A percentile compares a stretch with the other conserved stretches of the same genome.
Conservation (phyloP, 1,284 basidiomycete species). For the Sporisorium sorghi region DNA sequence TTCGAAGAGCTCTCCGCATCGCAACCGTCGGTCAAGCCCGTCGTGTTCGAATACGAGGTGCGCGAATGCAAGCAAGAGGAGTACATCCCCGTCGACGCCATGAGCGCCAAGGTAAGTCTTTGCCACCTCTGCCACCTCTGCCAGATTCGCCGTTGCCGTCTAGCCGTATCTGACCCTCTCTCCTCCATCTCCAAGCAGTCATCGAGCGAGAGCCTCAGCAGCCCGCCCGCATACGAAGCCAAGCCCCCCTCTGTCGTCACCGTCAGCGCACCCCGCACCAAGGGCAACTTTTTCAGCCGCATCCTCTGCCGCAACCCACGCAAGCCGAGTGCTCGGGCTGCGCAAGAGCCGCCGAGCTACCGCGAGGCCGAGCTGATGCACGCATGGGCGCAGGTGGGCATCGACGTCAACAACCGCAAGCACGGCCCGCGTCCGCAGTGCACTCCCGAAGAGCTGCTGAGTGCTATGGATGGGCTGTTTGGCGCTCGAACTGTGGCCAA, state of each 20-base stretch:
- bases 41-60: constrained; percentile 22
- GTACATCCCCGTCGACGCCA: constrained; percentile 8
- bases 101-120: constrained; percentile 17
- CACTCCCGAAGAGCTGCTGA: constrained; percentile 37
- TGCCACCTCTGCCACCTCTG: too few species aligned
- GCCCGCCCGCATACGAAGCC: constrained; percentile 28
- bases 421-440: constrained; percentile 42
- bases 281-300: constrained; percentile 26
- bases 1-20: constrained; percentile 19
- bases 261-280: constrained; percentile 1
- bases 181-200: constrained; percentile 8
- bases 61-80: constrained; percentile 15
- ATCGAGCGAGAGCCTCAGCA: constrained; percentile 11
- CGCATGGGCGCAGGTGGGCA: constrained; percentile 44
- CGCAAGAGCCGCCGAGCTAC: constrained; percentile 32
- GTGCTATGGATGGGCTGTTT: constrained; percentile 38
- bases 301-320: constrained; percentile 33
- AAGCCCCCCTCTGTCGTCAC: constrained; percentile 1
- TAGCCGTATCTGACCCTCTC: not conserved
- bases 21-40: constrained; percentile 5
- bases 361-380: constrained; percentile 33
- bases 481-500: constrained; percentile 16
- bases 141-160: not conserved
- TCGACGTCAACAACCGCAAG: constrained; percentile 43
- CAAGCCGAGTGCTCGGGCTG: not conserved